Conservation (phyloP, 2,329 filamentous ascomycete species). For the Triangularia verruculosa region DNA sequence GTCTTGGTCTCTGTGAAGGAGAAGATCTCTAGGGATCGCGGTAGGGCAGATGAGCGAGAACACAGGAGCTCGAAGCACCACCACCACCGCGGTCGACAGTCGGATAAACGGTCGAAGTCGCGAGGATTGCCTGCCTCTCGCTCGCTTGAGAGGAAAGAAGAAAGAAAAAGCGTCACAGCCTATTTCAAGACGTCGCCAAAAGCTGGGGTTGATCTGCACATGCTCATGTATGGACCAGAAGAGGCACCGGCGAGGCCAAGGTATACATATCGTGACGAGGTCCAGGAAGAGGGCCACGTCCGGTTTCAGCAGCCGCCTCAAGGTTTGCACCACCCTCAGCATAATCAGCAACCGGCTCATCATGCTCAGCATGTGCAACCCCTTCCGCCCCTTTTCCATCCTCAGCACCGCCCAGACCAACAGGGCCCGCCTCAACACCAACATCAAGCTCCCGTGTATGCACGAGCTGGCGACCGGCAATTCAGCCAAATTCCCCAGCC, state of each 20-base stretch:
- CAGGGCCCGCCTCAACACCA: background rate
- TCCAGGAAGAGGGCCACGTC: background rate
- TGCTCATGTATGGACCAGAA: constrained; percentile 26
- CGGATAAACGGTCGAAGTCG: background rate
- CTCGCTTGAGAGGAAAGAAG: constrained; percentile 31
- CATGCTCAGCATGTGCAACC: background rate
- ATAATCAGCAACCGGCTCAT: background rate
- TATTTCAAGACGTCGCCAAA: constrained; percentile 45
- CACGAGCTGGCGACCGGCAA: background rate
- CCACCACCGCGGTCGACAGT: constrained; percentile 20
- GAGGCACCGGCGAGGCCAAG: background rate
- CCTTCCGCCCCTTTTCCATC: background rate
- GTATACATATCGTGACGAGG: background rate
- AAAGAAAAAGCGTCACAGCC: constrained; percentile 42
- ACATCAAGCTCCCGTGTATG: background rate
- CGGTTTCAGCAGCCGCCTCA: background rate
- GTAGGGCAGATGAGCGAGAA: constrained; percentile 9
- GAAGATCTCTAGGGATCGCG: constrained; percentile 25
- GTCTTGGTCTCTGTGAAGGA: constrained; percentile 25
- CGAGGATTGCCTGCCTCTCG: background rate
- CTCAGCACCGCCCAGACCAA: background rate
- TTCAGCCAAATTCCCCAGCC: background rate
- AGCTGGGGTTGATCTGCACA: constrained; percentile 31
- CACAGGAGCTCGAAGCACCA: constrained; percentile 11
- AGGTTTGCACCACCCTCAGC: background rate